Evolutionary conservation across 306 rosid species (phyloP), one percentile per base, ranked within the genome.

Genomic region (Casuarina equisetifolia): DNA sequence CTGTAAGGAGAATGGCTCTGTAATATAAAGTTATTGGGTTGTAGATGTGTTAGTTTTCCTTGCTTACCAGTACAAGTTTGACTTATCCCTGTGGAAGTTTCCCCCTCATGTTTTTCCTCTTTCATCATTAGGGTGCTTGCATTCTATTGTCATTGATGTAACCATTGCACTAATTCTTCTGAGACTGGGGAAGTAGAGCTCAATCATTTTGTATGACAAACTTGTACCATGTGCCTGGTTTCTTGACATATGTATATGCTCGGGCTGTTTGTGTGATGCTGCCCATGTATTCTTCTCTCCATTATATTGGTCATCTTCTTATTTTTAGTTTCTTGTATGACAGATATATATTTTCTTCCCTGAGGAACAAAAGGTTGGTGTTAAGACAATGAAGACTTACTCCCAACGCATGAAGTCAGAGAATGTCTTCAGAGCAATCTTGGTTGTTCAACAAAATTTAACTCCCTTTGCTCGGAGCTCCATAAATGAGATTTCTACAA

Each of bases 321-420:
- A 70, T 52, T 80, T 62, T 38, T 68, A 54, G 67, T 73, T 67
- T 55, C 45, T 49, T 81, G 79, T 80, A 42, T 63, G 4, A 13
- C 85, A 91, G 94, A 90, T 91, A 72, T 94, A 88, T 74, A 79
- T 94, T 3, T 92, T 92, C 71, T 94, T 92, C 74, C 98, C 93
- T 0, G 97, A 86, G 0, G 93, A 88, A 20, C 73, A 19, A 6
- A 92, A 89, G 83, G 94, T 92, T 36, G 92, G 96, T 3, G 85
- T 83, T 35, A 79, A 80, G 75, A 84, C 86, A 16, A 72, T 92
- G 82, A 85, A 81, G 82, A 87, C 86, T 17, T 94, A 87, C 66
- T 69, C 78, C 3, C 81, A 80, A 3, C 95, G 97, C 48, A 90
- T 90, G 97, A 88, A 88, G 72, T 76, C 90, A 0, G 95, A 89